Conservation (phyloP, 208 protist species). For the Acanthamoeba culbertsoni region DNA sequence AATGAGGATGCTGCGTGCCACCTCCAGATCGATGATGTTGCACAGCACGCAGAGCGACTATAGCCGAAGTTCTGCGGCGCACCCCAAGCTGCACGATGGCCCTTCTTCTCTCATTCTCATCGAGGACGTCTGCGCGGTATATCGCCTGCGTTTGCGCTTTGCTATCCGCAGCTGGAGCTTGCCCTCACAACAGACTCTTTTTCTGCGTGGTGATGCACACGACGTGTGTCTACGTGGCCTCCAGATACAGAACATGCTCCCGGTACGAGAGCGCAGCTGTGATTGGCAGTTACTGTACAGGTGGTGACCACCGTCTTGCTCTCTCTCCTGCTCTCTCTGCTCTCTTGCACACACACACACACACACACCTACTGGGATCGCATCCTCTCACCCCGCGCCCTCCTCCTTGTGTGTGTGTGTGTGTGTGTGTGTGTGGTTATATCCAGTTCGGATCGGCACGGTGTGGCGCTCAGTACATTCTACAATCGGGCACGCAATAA, state of each 20-base stretch:
- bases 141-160: not conserved
- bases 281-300: not conserved
- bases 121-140: not conserved
- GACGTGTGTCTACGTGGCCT: not conserved
- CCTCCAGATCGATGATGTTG: not conserved
- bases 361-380: not conserved
- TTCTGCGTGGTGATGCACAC: too few species aligned
- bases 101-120: not conserved
- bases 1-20: not conserved
- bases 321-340: not conserved
- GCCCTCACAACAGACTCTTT: too few species aligned
- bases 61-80: not conserved
- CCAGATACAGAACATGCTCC: slow-evolving; percentile 4
- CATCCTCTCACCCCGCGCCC: too few species aligned
- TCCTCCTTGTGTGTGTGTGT: too few species aligned
- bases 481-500: not conserved
- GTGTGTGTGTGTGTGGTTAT: not conserved
- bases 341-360: not conserved
- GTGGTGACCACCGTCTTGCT: not conserved
- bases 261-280: not conserved
- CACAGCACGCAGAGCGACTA: not conserved
- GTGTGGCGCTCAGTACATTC: slow-evolving; percentile 4
- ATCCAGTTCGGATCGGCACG: not conserved
- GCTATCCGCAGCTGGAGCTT: too few species aligned
- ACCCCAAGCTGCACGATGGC: not conserved